Evolutionary conservation across 129 eudicot species (phyloP), one percentile per base, ranked within the genome.

Genomic region (Flaveria trinervia): DNA sequence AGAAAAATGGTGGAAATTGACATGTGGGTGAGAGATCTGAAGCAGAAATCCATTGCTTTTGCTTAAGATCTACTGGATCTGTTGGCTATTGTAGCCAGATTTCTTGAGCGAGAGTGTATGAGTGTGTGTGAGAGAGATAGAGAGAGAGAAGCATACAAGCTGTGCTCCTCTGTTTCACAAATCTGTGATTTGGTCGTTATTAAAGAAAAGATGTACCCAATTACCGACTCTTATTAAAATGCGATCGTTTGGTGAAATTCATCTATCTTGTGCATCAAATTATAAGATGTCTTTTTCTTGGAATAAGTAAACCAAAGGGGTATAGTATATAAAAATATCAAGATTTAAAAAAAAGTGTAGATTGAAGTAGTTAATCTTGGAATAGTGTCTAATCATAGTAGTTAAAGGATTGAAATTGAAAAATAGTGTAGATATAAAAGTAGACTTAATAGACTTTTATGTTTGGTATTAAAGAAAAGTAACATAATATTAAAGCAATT

Each of bases 11-110:
- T 13, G 77, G 79, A 77, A 67, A 75, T 30, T 60, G 83, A 54
- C 10, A 88, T 44, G 48, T 65, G 77, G 70, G 79, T 45, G 17
- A 79, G 75, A 79, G 91, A 92, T 87, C 85, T 83, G 80, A 76
- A 81, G 76, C 66, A 50, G 75, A 46, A 77, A 25, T 77, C 94
- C 97, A 91, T 91, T 77, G 14, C 54, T 73, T 68, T 15, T 26
- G 68, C 51, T 18, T 66, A 65, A 81, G 81, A 72, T 83, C 61
- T 60, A 56, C 49, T 64, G 76, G 86, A 83, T 71, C 71, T 45
- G 77, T 46, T 54, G 73, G 78, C 28, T 55, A 64, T 71, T 80
- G 72, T 41, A 85, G 82, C 80, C 84, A 79, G 83, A 64, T 57
- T 28, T 62, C 39, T 65, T n/a, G 72, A 60, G 45, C 4, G 28